phyloP scores from a whole-genome alignment of 257 asterid species.

The Echites panduratus region DNA sequence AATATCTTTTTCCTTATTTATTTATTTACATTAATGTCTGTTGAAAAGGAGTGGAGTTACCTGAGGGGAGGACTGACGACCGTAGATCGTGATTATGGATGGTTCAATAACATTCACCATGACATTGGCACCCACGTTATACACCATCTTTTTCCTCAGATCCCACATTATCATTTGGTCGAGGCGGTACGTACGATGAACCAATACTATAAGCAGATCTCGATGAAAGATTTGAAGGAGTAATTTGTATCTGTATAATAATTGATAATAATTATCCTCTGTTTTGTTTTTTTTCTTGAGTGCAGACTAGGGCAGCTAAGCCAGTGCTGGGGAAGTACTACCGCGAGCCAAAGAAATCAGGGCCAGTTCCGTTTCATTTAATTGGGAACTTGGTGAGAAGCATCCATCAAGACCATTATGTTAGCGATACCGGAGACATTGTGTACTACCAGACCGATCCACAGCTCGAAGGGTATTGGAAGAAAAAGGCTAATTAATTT shows the following conservation, averaged over 20 bases:
- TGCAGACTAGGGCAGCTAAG: slow-evolving; percentile 70
- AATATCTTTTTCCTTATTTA: no score
- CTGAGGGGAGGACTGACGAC: slow-evolving; percentile 87
- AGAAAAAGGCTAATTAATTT: slow-evolving; percentile 1
- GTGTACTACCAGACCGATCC: slow-evolving; percentile 68
- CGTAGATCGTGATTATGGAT: slow-evolving; percentile 77
- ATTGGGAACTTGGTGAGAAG: slow-evolving; percentile 44
- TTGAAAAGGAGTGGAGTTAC: slow-evolving; percentile 76
- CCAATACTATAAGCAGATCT: no score
- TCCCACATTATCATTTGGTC: slow-evolving; percentile 72
- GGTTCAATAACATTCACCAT: slow-evolving; percentile 70
- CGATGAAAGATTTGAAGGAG: no score
- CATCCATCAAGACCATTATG: slow-evolving; percentile 59
- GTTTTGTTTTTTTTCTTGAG: not conserved
- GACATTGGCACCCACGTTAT: slow-evolving; percentile 90
- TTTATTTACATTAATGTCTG: not conserved
- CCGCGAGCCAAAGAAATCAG: slow-evolving; percentile 75
- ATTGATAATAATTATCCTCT: no score
- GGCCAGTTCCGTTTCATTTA: slow-evolving; percentile 57
- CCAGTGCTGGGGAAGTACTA: slow-evolving; percentile 62
- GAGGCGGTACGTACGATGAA: slow-evolving; percentile 70
- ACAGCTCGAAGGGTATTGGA: slow-evolving; percentile 4
- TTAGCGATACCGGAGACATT: slow-evolving; percentile 67
- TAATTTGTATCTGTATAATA: no score
- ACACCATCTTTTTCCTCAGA: slow-evolving; percentile 89